Percentiles rank a stretch among this genome's conserved stretches.
phyloP scores from a whole-genome alignment of 2,329 filamentous ascomycete species.

The Apiospora hydei region DNA sequence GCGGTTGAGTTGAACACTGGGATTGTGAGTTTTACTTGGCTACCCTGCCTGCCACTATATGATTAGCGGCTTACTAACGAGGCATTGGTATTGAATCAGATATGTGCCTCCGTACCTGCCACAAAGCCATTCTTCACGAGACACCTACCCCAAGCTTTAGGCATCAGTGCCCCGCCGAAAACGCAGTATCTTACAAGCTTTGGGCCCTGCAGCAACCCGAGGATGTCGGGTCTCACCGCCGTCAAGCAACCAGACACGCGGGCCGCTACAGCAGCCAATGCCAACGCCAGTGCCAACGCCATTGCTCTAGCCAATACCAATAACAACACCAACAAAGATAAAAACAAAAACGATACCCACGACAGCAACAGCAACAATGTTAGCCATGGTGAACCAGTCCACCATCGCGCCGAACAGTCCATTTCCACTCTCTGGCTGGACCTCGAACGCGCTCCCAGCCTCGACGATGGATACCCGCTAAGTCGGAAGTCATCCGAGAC shows the following conservation, averaged over 20 bases:
- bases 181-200: not conserved
- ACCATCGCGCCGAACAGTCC: not conserved
- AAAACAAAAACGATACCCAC: not conserved
- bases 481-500: not conserved
- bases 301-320: too few relatives aligned
- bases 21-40: slow-evolving; percentile 38
- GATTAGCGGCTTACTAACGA: not conserved
- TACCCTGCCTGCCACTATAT: not conserved
- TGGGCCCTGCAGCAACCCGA: not conserved
- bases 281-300: not conserved
- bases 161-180: not conserved
- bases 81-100: slow-evolving; percentile 35
- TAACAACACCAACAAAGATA: not conserved
- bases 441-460: not conserved
- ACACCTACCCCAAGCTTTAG: slow-evolving; percentile 4
- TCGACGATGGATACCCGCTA: not conserved
- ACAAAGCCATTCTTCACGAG: slow-evolving; percentile 52
- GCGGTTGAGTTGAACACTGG: slow-evolving; percentile 49
- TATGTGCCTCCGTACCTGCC: slow-evolving; percentile 53
- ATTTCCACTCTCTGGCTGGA: slow-evolving; percentile 5
- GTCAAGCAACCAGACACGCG: not conserved
- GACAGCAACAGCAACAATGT: not conserved
- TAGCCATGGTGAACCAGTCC: not conserved
- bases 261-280: not conserved
- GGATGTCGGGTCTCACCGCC: not conserved